phyloP scores from a whole-genome alignment of 2,329 filamentous ascomycete species.

The Aureobasidium sp. region DNA sequence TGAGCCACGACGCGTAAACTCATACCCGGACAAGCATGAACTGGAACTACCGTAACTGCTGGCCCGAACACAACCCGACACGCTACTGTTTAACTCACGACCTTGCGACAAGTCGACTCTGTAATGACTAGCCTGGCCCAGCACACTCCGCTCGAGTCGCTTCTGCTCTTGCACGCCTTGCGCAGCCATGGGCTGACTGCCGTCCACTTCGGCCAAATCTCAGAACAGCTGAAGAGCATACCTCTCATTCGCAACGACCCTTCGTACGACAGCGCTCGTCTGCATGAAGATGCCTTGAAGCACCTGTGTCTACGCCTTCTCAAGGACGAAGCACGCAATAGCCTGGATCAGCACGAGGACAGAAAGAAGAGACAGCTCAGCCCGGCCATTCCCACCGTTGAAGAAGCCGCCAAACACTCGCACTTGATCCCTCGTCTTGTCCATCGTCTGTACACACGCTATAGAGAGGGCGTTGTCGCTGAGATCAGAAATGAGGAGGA shows the following conservation, averaged over 20 bases:
- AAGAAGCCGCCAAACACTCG: constrained; percentile 57
- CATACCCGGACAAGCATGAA: neutral
- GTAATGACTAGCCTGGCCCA: constrained; percentile 47
- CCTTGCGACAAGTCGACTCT: constrained; percentile 9
- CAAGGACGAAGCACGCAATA: constrained; percentile 57
- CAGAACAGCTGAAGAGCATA: constrained; percentile 66
- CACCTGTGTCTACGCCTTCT: constrained; percentile 70
- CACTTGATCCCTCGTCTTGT: constrained; percentile 64
- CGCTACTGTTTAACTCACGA: neutral
- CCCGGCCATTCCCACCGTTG: constrained; percentile 54
- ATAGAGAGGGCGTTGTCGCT: constrained; percentile 59
- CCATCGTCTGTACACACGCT: constrained; percentile 65
- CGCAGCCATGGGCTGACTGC: constrained; percentile 58
- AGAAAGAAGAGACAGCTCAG: constrained; percentile 65
- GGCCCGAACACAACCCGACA: neutral
- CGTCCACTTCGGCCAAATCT: constrained; percentile 60
- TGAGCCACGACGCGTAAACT: neutral
- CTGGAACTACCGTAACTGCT: neutral
- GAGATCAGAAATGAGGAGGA: constrained; percentile 69
- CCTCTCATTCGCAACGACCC: constrained; percentile 60
- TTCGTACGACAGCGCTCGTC: constrained; percentile 62
- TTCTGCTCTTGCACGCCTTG: constrained; percentile 76
- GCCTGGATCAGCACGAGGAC: constrained; percentile 24
- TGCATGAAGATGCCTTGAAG: constrained; percentile 71
- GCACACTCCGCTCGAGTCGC: constrained; percentile 79